phyloP scores from a whole-genome alignment of 768 basidiomycete species.

The Crassisporium funariophilum region DNA sequence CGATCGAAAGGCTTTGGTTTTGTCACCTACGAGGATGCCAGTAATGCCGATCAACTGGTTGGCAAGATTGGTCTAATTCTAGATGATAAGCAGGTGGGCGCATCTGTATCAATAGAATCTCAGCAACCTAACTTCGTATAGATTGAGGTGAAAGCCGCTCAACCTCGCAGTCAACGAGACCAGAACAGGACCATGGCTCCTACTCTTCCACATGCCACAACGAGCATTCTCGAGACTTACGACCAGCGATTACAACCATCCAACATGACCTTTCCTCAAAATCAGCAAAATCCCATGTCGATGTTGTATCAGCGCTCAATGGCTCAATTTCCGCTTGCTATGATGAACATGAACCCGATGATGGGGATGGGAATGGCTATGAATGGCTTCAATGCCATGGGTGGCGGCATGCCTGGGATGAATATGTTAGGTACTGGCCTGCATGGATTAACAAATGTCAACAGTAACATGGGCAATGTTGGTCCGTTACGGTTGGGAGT shows the following conservation, averaged over 20 bases:
- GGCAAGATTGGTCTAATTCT: conserved; percentile 66
- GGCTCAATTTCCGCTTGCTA: conserved; percentile 44
- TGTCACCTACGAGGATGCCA: conserved; percentile 74
- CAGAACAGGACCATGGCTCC: conserved; percentile 40
- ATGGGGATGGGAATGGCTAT: conserved; percentile 52
- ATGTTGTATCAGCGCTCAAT: conserved; percentile 61
- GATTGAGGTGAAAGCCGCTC: conserved; percentile 86
- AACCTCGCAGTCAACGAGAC: conserved; percentile 67
- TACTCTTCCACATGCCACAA: conserved; percentile 17
- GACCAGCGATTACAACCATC: conserved; percentile 1
- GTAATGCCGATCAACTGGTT: conserved; percentile 66
- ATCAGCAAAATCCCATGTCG: conserved; percentile 46
- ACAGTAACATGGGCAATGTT: conserved; percentile 38
- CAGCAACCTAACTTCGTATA: conserved; percentile 24
- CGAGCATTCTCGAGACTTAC: conserved; percentile 2
- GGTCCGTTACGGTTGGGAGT: conserved; percentile 39
- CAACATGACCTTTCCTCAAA: conserved; percentile 28
- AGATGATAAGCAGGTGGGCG: conserved; percentile 74
- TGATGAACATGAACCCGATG: conserved; percentile 52
- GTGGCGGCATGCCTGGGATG: conserved; percentile 23
- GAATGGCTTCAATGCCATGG: conserved; percentile 32
- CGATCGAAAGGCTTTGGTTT: conserved; percentile 86
- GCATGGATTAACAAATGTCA: conserved; percentile 24
- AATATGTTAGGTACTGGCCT: conserved; percentile 29
- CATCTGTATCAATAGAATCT: neutral